phyloP scores from a whole-genome alignment of 1,139 yeast genomes.

The Suhomyces panamericanus region DNA sequence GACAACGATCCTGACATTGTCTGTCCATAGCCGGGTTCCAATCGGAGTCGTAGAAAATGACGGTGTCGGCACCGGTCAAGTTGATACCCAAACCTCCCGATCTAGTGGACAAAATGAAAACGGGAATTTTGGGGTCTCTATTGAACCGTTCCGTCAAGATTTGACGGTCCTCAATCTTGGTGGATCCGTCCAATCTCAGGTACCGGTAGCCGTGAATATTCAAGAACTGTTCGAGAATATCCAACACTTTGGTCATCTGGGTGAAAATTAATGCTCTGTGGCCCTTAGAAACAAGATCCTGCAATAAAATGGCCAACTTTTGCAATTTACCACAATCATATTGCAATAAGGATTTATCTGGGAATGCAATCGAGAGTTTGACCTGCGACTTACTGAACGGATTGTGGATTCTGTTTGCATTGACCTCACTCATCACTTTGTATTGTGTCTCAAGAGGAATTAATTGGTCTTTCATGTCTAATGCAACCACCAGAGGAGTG shows the following conservation, averaged over 20 bases:
- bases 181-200: slow-evolving; percentile 95
- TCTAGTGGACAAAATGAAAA: slow-evolving; percentile 89
- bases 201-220: slow-evolving; percentile 94
- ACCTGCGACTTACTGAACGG: slow-evolving; percentile 87
- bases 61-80: slow-evolving; percentile 97
- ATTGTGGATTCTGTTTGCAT: slow-evolving; percentile 42
- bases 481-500: slow-evolving; percentile 82
- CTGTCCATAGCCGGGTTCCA: slow-evolving; percentile 99
- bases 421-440: slow-evolving; percentile 36
- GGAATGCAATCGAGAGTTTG: slow-evolving; percentile 89
- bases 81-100: slow-evolving; percentile 99
- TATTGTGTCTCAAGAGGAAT: slow-evolving; percentile 41
- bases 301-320: slow-evolving; percentile 70
- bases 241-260: slow-evolving; percentile 96
- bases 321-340: slow-evolving; percentile 98
- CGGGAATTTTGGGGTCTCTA: slow-evolving; percentile 81
- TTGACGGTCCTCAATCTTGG: slow-evolving; percentile 96
- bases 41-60: slow-evolving; percentile 97
- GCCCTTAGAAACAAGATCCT: slow-evolving; percentile 77
- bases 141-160: slow-evolving; percentile 90
- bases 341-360: slow-evolving; percentile 87
- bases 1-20: slow-evolving; percentile 99
- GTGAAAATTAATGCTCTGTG: slow-evolving; percentile 95
- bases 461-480: slow-evolving; percentile 66
- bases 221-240: slow-evolving; percentile 87